Evolutionary conservation across 805 yeast species (phyloP).

Genomic region (Teunomyces aglyptinius): DNA sequence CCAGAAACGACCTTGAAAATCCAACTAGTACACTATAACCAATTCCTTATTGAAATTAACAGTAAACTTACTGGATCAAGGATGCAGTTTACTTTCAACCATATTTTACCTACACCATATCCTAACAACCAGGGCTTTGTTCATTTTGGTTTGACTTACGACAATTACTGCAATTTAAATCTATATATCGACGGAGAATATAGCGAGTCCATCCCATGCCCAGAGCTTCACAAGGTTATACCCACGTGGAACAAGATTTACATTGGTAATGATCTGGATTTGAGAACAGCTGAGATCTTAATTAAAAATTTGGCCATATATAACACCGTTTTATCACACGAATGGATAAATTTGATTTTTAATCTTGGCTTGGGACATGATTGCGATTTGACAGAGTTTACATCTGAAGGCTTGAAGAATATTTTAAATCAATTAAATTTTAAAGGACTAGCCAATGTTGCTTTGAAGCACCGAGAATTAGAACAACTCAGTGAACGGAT

Average conservation of each 20-base stretch:
- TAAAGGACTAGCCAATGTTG: slow-evolving; percentile 33
- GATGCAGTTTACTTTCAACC: slow-evolving; percentile 35
- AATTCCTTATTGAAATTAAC: slow-evolving; percentile 29
- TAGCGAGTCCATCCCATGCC: slow-evolving; percentile 41
- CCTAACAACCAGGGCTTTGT: slow-evolving; percentile 19
- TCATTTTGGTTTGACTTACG: slow-evolving; percentile 38
- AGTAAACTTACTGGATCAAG: slow-evolving; percentile 22
- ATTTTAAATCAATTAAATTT: slow-evolving; percentile 41
- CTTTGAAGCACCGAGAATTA: slow-evolving; percentile 31
- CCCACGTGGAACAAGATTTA: slow-evolving; percentile 36
- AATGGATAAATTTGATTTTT: slow-evolving; percentile 52
- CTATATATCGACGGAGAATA: slow-evolving; percentile 51
- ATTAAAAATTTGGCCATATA: slow-evolving; percentile 41
- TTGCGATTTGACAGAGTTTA: slow-evolving; percentile 45
- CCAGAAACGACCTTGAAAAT: slow-evolving; percentile 26
- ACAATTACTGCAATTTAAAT: slow-evolving; percentile 36
- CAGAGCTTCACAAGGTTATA: slow-evolving; percentile 26
- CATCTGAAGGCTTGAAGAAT: slow-evolving; percentile 35
- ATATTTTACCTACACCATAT: slow-evolving; percentile 16
- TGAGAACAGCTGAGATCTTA: slow-evolving; percentile 17
- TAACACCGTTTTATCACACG: slow-evolving; percentile 35
- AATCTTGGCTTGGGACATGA: slow-evolving; percentile 45
- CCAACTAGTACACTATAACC: slow-evolving; percentile 27
- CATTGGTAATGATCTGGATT: slow-evolving; percentile 25
- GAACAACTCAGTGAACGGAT: slow-evolving; percentile 9